These are phyloP conservation scores for Penicillium argentinense DNA, from an alignment of 495 filamentous ascomycete genomes.

Conservation along the genomic window DNA sequence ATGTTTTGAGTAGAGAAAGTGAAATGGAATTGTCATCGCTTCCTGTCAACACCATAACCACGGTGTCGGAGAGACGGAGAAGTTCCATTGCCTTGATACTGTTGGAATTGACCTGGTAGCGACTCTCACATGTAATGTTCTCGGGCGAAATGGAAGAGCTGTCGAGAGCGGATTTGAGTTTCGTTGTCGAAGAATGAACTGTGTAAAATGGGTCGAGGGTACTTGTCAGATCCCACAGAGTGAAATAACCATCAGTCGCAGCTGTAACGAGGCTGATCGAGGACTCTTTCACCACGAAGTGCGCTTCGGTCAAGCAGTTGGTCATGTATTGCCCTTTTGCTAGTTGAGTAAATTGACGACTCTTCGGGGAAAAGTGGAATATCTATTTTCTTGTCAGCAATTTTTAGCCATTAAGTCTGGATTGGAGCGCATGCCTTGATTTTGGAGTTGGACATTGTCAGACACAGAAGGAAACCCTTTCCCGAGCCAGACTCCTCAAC, in stretches of 20 bases:
- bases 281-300: slow-evolving; percentile 41
- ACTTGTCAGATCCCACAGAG: slow-evolving; percentile 50
- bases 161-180: slow-evolving; percentile 19
- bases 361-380: slow-evolving; percentile 56
- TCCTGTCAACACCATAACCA: slow-evolving; percentile 63
- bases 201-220: slow-evolving; percentile 33
- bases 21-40: slow-evolving; percentile 82
- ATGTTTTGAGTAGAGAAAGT: slow-evolving; percentile 47
- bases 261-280: slow-evolving; percentile 52
- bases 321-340: slow-evolving; percentile 66
- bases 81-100: slow-evolving; percentile 61
- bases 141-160: slow-evolving; percentile 14
- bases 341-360: slow-evolving; percentile 53
- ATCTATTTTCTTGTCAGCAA: slow-evolving; percentile 28
- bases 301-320: slow-evolving; percentile 74
- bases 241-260: slow-evolving; percentile 62
- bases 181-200: slow-evolving; percentile 20
- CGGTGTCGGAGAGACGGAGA: slow-evolving; percentile 25
- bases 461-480: slow-evolving; percentile 51
- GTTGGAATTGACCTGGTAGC: slow-evolving; percentile 67
- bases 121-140: slow-evolving; percentile 32
- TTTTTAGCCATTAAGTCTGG: not conserved
- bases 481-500: slow-evolving; percentile 27
- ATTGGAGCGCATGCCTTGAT: slow-evolving; percentile 48
- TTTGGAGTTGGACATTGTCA: slow-evolving; percentile 79